Conservation (phyloP, 306 rosid species). For the Pyrus betulifolia region DNA sequence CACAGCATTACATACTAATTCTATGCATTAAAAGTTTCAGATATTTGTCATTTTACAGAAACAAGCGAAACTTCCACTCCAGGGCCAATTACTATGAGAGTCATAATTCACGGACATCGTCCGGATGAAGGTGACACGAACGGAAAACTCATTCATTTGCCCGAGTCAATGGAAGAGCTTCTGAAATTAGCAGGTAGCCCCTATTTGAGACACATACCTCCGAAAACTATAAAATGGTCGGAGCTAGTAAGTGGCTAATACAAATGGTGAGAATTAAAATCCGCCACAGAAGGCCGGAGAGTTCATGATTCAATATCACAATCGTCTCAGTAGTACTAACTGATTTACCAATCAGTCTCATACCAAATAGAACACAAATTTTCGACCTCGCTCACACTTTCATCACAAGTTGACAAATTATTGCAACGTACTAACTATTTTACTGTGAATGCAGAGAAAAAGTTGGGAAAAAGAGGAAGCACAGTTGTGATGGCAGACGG, state of each 20-base stretch:
- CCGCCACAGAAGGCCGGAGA: not conserved
- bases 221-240: not conserved
- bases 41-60: constrained; percentile 25
- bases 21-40: too few relatives aligned
- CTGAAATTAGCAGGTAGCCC: constrained; percentile 58
- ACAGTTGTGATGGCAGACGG: constrained; percentile 61
- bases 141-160: constrained; percentile 63
- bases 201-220: constrained; percentile 18
- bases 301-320: not conserved
- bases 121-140: constrained; percentile 44
- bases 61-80: constrained; percentile 19
- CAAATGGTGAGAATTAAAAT: not conserved
- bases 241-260: not conserved
- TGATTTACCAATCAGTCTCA: not conserved
- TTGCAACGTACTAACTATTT: not conserved
- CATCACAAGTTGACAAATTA: not conserved
- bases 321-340: not conserved
- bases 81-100: constrained; percentile 37
- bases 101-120: constrained; percentile 55
- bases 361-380: not conserved
- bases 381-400: not conserved
- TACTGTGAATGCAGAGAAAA: constrained; percentile 50
- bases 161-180: constrained; percentile 61
- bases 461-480: constrained; percentile 60
- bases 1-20: too few relatives aligned